phyloP scores from a whole-genome alignment of 352 stramenopile species.

The Saprolegnia diclina region DNA sequence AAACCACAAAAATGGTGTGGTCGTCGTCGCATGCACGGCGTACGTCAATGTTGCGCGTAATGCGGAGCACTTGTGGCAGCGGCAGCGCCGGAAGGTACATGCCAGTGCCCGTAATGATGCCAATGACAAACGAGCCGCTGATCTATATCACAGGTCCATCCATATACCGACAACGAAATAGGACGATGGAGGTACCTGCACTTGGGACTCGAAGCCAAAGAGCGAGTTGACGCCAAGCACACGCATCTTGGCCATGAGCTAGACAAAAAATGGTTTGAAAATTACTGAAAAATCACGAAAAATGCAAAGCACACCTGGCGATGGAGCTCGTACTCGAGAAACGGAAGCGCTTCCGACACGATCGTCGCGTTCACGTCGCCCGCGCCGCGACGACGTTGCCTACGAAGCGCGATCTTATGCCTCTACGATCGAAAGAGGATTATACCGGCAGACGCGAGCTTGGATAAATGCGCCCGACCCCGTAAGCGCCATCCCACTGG shows the following conservation, averaged over 20 bases:
- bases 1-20: constrained; percentile 6
- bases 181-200: constrained; percentile 56
- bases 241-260: constrained; percentile 86
- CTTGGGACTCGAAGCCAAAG: constrained; percentile 90
- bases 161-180: not conserved
- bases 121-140: constrained; percentile 81
- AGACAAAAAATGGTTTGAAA: constrained; percentile 16
- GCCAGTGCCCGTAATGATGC: constrained; percentile 87
- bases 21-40: constrained; percentile 8
- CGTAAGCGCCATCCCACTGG: constrained; percentile 75
- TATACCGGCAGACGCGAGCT: constrained; percentile 88
- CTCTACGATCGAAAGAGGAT: not conserved
- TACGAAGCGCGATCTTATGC: not conserved
- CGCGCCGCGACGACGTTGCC: constrained; percentile 82
- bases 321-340: constrained; percentile 97
- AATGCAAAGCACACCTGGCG: constrained; percentile 72
- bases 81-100: constrained; percentile 93
- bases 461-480: constrained; percentile 94
- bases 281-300: not conserved
- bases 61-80: constrained; percentile 87
- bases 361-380: constrained; percentile 94
- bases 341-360: constrained; percentile 95
- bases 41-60: constrained; percentile 92
- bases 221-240: constrained; percentile 95
- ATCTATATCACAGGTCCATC: constrained; percentile 35